Base-by-base conservation (phyloP, 2,329 filamentous ascomycete species). In the Nigrograna mackinnonii region DNA sequence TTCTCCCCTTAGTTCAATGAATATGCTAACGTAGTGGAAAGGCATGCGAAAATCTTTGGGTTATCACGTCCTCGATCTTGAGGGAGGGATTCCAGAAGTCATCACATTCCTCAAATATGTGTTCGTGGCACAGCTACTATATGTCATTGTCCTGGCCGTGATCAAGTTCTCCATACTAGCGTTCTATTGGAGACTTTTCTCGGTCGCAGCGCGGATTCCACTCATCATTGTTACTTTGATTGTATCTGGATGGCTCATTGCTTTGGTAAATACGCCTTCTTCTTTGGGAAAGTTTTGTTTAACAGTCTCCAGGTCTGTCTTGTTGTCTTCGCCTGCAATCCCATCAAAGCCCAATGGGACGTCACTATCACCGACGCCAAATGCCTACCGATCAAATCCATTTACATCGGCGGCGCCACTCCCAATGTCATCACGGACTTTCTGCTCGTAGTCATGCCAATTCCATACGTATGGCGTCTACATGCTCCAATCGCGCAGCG, bases 141-240 rank as follows among this genome's bases (percentile, higher is more conserved):
- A 61, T 39, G 43, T 47, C 1, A 38, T 40, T 16, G 36, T 41
- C 6, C 53, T 59, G 11, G 36, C 41, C n/a, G 33, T 40, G 5
- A 52, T 54, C 24, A 61, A 61, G 34, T 49, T 59, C n/a, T 54
- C 56, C 0, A 47, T 61, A 2, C 35, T 61, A 1, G 56, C 54
- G 5, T 58, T 59, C 36, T 61, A 61, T 26, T 59, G 56, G 57
- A 49, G 51, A 2, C 39, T 61, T 12, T 61, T 61, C 11, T 44
- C 59, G 22, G 50, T 47, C 20, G 41, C 51, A 12, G 18, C 18
- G 16, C 41, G 43, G 4, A 40, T 40, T 14, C 39, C 43, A 12
- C 49, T 50, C 22, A 40, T 39, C 9, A 26, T 49, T 9, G 40
- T 55, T 12, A 41, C 49, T 31, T 36, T 33, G 7, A 42, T 55